phyloP scores from a whole-genome alignment of 2,329 filamentous ascomycete species.

The Fusarium aywerte region DNA sequence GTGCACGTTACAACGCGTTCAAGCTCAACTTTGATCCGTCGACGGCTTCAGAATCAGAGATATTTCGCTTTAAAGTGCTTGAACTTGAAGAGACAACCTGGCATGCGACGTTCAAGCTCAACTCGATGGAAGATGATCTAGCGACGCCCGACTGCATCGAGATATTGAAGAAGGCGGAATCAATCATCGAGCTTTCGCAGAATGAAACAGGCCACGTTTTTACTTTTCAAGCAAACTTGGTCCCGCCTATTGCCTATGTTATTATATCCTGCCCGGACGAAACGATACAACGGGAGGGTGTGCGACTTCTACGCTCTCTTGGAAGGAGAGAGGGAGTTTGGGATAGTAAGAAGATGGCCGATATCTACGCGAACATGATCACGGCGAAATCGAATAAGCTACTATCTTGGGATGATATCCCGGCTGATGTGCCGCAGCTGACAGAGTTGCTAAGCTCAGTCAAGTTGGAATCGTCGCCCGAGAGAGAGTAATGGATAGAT shows the following conservation, averaged over 20 bases:
- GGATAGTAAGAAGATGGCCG: slow-evolving; percentile 24
- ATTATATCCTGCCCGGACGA: slow-evolving; percentile 20
- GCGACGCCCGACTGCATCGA: neutral
- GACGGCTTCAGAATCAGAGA: neutral
- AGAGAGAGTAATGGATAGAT: neutral
- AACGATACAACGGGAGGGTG: slow-evolving; percentile 12
- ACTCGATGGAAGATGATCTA: neutral
- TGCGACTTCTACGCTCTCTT: neutral
- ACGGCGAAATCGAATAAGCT: neutral
- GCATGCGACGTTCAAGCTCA: slow-evolving; percentile 1
- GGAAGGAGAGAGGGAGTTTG: slow-evolving; percentile 19
- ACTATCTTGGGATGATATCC: slow-evolving; percentile 9
- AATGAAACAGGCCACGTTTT: neutral
- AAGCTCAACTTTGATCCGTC: neutral
- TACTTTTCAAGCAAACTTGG: slow-evolving; percentile 10
- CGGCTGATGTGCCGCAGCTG: slow-evolving; percentile 11
- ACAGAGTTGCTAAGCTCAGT: slow-evolving; percentile 5
- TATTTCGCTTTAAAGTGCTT: neutral
- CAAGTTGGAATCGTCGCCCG: neutral
- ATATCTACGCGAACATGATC: slow-evolving; percentile 15
- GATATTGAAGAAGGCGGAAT: slow-evolving; percentile 5
- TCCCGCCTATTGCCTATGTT: slow-evolving; percentile 13
- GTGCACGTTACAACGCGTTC: neutral
- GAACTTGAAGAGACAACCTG: slow-evolving; percentile 11
- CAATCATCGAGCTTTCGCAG: neutral